Evolutionary conservation across 23 red algal species (phyloP), one percentile per base, ranked within the genome.

Genomic region (Gracilaria domingensis): DNA sequence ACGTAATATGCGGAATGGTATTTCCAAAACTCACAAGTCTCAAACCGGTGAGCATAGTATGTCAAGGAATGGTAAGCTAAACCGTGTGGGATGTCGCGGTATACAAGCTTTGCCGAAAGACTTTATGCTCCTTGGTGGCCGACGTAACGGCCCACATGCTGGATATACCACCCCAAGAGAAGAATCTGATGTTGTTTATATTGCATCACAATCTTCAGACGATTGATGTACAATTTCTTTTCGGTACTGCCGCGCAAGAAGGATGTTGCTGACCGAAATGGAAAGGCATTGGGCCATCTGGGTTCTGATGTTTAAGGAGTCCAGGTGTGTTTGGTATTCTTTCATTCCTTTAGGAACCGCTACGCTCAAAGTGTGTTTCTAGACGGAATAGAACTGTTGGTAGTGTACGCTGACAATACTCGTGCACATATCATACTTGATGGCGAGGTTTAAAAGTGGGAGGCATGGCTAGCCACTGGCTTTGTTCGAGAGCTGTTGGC

Each of bases 141-240:
- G 40, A n/a, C 72, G 25, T 77, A 37, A 13, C 29, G 38, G 21
- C 72, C 3, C 72, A 51, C 38, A 28, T 20, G 50, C 72, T 29
- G 72, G 72, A 37, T 77, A 77, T 25, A 28, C 39, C 23, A 37
- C 42, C 6, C 39, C 40, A 48, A 30, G 18, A 50, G 8, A 77
- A 26, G 72, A 77, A 6, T 48, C 72, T 51, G 72, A 77, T 29
- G 30, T 77, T 13, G 72, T 77, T 0, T 49, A 49, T 14, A 77
- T 77, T 77, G 72, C 72, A n/a, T 77, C 72, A 1, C 72, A 77
- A 35, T 77, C 72, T 7, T 77, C 72, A 0, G 72, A 77, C 72
- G 72, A 77, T 20, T 77, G 72, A 77, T 30, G 16, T 8, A 4
- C 16, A 37, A 69, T 69, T 7, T 34, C 30, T 17, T 69, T 34